Percentiles rank a stretch among this genome's conserved stretches.
phyloP scores from a whole-genome alignment of 495 filamentous ascomycete species.

The Jackrogersella multiformis region DNA sequence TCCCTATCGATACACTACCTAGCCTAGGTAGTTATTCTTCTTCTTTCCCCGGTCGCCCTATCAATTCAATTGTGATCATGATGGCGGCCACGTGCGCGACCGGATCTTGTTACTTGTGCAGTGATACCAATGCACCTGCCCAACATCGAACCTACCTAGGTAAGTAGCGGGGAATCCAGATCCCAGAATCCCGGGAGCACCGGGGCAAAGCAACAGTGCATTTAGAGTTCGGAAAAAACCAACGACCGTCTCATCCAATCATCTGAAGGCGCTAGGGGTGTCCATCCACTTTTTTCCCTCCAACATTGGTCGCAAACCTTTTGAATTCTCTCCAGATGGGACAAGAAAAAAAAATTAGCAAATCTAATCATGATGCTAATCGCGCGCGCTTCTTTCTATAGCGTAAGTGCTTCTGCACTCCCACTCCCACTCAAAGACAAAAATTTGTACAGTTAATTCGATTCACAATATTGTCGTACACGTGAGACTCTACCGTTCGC shows the following conservation, averaged over 20 bases:
- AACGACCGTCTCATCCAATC: constrained; percentile 29
- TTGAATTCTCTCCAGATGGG: constrained; percentile 11
- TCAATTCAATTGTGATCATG: not conserved
- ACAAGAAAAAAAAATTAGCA: constrained; percentile 35
- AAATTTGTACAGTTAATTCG: not conserved
- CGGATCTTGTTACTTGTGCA: not conserved
- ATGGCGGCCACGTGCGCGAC: not conserved
- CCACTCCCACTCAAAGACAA: constrained; percentile 10
- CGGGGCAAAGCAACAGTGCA: no score
- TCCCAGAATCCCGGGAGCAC: constrained; percentile 25
- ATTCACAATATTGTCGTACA: constrained; percentile 4
- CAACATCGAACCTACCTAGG: not conserved
- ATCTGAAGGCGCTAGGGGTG: not conserved
- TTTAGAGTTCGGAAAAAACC: constrained; percentile 28
- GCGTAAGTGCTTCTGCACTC: constrained; percentile 26
- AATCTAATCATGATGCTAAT: constrained; percentile 33
- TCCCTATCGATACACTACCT: no score
- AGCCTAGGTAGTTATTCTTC: no score
- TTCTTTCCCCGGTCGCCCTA: no score
- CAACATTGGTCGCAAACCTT: constrained; percentile 35
- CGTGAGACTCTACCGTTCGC: not conserved
- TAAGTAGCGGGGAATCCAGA: constrained; percentile 1
- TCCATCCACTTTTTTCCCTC: constrained; percentile 37
- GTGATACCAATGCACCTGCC: not conserved
- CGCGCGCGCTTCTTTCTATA: constrained; percentile 18